A percentile compares a stretch with the other conserved stretches of the same genome.
phyloP scores from a whole-genome alignment of 2,329 filamentous ascomycete genomes.

The Trichoderma asperellum region DNA sequence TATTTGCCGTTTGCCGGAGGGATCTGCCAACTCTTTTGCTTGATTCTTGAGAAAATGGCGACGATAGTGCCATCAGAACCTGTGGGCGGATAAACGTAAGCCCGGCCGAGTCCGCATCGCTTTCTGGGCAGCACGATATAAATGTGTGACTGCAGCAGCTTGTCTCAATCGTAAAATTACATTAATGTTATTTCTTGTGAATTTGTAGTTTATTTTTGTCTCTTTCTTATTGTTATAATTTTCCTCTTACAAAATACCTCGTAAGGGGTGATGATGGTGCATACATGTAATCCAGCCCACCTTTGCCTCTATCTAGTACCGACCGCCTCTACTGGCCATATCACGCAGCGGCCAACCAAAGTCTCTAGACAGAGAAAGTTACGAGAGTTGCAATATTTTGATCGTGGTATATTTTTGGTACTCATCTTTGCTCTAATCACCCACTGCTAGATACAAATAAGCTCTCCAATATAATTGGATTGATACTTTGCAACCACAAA shows the following conservation, averaged over 20 bases:
- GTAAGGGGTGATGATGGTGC: too few species aligned
- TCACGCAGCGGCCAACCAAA: too few species aligned
- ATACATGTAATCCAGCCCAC: too few species aligned
- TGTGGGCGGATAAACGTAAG: constrained; percentile 2
- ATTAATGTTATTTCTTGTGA: neutral
- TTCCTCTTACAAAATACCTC: neutral
- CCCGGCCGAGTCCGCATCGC: neutral
- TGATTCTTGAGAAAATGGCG: constrained; percentile 12
- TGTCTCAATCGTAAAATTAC: neutral
- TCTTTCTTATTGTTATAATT: neutral
- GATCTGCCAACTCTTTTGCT: neutral
- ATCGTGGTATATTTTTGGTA: too few species aligned
- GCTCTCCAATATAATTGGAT: neutral
- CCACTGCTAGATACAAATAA: neutral
- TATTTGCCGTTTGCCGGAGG: neutral
- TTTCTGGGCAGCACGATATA: neutral
- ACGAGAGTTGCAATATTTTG: too few species aligned
- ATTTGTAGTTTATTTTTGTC: neutral
- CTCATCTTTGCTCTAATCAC: too few species aligned
- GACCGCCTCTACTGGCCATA: too few species aligned
- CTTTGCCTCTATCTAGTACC: too few species aligned
- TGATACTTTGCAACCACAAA: neutral
- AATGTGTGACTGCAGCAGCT: neutral
- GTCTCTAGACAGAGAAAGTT: too few species aligned
- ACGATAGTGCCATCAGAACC: neutral